Base-by-base conservation (phyloP, 495 filamentous ascomycete species). In the Pyrenula massariospora region DNA sequence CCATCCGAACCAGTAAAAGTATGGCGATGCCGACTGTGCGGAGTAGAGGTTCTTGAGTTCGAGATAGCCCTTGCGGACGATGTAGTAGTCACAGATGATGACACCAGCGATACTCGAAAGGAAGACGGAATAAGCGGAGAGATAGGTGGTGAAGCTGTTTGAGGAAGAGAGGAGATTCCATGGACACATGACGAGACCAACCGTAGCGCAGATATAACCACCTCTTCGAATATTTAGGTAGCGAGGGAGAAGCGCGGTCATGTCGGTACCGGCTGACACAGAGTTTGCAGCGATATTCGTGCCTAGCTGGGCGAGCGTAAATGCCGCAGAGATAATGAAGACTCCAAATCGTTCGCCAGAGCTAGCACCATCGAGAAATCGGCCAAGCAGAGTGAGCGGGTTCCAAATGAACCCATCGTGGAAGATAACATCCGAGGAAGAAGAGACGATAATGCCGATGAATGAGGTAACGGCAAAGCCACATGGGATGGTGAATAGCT, bases 221-320 rank as follows among this genome's bases (percentile, higher is more conserved):
- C 91, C 91, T 20, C 91, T 85, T 57, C 91, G 84, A 66, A 97
- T 95, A 68, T 85, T 93, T 59, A 97, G 65, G 63, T 79, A 97
- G 48, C 88, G 82, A 0, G 91, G 91, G 1, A 94, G 69, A n/a
- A 97, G 73, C 0, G 91, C 91, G 1, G 91, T 94, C 81, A 95
- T 78, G 65, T 96, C 91, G 0, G 91, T 93, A 20, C 91, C 91
- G 25, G 89, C 87, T 10, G 88, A 92, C 54, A 95, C 85, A 0
- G 84, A 89, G 70, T 96, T 96, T 58, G 91, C 91, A 2, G 90
- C 87, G 60, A 96, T 95, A 62, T 96, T 96, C 48, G 91, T 95
- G 52, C 91, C 91, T 15, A 95, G 73, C 67, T 95, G 91, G 12
- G 91, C 91, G 12, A 96, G 78, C 2, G 86, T 77, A 66, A 96